These are phyloP conservation scores for Umbilicus rupestris DNA, from an alignment of 164 flowering plant species.

Conservation along the genomic window DNA sequence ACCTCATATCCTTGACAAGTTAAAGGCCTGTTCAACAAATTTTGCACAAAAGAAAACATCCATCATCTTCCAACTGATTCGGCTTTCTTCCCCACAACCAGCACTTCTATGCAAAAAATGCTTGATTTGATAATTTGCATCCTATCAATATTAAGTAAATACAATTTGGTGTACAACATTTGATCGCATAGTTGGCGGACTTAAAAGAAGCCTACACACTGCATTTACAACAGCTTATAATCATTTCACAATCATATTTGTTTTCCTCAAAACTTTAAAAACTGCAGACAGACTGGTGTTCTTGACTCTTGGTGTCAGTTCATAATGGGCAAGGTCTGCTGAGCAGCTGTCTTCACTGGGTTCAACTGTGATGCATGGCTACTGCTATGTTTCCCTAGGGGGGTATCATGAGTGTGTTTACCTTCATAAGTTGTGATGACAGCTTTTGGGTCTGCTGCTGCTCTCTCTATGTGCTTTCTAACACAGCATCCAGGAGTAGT, in stretches of 20 bases:
- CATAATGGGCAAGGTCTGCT: not conserved
- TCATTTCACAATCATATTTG: not conserved
- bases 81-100: too few relatives aligned
- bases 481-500: constrained; percentile 74
- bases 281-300: not conserved
- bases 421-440: constrained; percentile 94
- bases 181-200: not conserved
- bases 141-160: not conserved
- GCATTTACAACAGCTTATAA: not conserved
- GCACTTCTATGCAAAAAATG: not conserved
- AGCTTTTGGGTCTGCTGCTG: constrained; percentile 68
- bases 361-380: too few relatives aligned
- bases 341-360: not conserved
- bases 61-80: too few relatives aligned
- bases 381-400: too few relatives aligned
- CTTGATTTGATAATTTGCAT: not conserved
- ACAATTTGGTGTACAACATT: not conserved
- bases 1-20: too few relatives aligned
- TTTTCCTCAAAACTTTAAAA: not conserved
- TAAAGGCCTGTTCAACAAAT: too few relatives aligned
- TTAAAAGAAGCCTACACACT: too few relatives aligned
- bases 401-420: constrained; percentile 17
- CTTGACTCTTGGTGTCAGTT: not conserved
- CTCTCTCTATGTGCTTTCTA: constrained; percentile 90
- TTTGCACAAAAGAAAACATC: too few relatives aligned